Evolutionary conservation across 441 rosid species (phyloP).

Genomic region (Populus hybrid): DNA sequence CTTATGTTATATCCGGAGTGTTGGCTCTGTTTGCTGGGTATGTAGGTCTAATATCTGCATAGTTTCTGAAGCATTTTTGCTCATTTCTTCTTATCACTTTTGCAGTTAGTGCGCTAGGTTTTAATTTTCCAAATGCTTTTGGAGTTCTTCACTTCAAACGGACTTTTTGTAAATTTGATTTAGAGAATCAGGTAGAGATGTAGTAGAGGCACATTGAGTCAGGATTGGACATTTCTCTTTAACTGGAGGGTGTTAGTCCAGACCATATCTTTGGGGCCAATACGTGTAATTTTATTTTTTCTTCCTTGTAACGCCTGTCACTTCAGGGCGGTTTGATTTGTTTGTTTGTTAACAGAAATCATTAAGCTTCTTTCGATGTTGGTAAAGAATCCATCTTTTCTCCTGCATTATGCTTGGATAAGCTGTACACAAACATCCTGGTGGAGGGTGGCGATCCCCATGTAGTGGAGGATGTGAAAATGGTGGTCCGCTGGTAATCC

Average conservation of each 20-base stretch:
- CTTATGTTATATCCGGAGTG: slow-evolving; percentile 54
- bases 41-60: slow-evolving; percentile 69
- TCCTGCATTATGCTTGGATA: no score
- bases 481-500: no score
- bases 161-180: neutral
- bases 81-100: neutral
- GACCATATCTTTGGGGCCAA: neutral
- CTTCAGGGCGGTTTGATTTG: no score
- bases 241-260: neutral
- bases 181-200: neutral
- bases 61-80: slow-evolving; percentile 20
- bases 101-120: slow-evolving; percentile 1
- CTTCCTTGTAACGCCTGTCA: no score
- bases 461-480: no score
- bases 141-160: neutral
- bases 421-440: no score
- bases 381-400: neutral
- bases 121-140: neutral
- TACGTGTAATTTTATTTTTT: neutral
- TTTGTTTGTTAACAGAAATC: neutral
- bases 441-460: no score
- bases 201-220: neutral
- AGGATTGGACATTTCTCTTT: neutral
- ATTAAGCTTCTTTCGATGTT: neutral
- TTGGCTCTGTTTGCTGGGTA: slow-evolving; percentile 74